Evolutionary conservation across 2,329 filamentous ascomycete genomes (phyloP).

Genomic region (Claviceps humidiphila): DNA sequence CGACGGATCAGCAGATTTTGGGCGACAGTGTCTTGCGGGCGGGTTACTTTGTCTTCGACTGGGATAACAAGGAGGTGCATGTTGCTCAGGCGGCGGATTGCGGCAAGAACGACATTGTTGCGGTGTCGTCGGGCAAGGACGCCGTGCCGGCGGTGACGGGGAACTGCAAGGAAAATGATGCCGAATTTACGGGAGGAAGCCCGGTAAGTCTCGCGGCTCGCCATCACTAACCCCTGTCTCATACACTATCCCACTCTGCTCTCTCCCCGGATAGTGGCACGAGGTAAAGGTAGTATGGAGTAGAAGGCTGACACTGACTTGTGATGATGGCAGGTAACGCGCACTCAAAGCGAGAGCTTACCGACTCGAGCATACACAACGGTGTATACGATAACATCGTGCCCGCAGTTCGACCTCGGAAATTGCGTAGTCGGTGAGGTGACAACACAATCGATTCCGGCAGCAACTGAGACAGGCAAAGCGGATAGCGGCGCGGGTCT

Average conservation of each 20-base stretch:
- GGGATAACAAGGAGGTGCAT: slow-evolving; percentile 29
- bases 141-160: slow-evolving; percentile 22
- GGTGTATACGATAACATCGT: slow-evolving; percentile 15
- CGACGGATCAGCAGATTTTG: slow-evolving; percentile 29
- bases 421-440: slow-evolving; percentile 11
- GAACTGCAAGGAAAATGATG: slow-evolving; percentile 21
- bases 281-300: too few species aligned
- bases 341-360: neutral
- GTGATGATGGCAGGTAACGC: slow-evolving; percentile 4
- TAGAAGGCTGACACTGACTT: neutral
- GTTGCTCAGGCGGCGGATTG: slow-evolving; percentile 29
- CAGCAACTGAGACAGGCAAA: slow-evolving; percentile 1
- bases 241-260: too few species aligned
- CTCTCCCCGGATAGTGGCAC: too few species aligned
- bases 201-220: neutral
- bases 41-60: slow-evolving; percentile 33
- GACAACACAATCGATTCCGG: slow-evolving; percentile 11
- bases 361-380: slow-evolving; percentile 12
- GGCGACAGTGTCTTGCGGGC: slow-evolving; percentile 30
- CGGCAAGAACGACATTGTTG: slow-evolving; percentile 23
- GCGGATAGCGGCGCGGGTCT: slow-evolving; percentile 5
- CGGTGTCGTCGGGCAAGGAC: slow-evolving; percentile 18
- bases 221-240: too few species aligned
- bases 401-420: slow-evolving; percentile 10
- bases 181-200: slow-evolving; percentile 1